phyloP scores from a whole-genome alignment of 345 rosid species.

The rapeseed (Brassica napus) region Da-Ae NC_063440.1:1358501-1359000 shows the following conservation, averaged over 20 bases:
- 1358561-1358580: background rate
- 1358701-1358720: conserved; percentile 58
- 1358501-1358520: background rate
- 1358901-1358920: too few relatives aligned
- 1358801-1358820: conserved; percentile 63
- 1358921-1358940: background rate
- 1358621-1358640: background rate
- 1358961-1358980: conserved; percentile 59
- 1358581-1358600: background rate
- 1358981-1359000: conserved; percentile 70
- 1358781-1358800: conserved; percentile 37
- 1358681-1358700: conserved; percentile 54
- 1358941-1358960: conserved; percentile 59
- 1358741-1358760: conserved; percentile 71
- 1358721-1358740: conserved; percentile 35
- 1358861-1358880: conserved; percentile 62
- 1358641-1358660: background rate
- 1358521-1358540: background rate
- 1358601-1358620: background rate
- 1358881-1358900: background rate
- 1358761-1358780: conserved; percentile 45
- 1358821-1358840: conserved; percentile 70
- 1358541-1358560: background rate
- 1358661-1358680: background rate
- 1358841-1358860: conserved; percentile 56